These are phyloP conservation scores for Endocalyx cinctus DNA, from an alignment of 2,329 filamentous ascomycete genomes.

Conservation along the genomic window DNA sequence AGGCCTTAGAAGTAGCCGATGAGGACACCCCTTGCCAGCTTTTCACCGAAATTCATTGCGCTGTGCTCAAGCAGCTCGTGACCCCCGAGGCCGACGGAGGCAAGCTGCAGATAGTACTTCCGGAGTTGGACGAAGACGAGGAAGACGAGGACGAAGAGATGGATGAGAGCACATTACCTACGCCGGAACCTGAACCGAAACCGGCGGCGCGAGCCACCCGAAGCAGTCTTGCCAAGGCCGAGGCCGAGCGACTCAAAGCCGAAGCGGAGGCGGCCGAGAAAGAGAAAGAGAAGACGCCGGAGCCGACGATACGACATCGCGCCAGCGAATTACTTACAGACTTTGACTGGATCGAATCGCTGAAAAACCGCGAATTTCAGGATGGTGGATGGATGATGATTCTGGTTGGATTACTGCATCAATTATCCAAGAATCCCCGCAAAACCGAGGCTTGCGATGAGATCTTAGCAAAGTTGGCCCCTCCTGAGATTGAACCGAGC, in stretches of 20 bases:
- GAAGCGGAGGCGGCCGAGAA: conserved; percentile 52
- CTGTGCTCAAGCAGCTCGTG: conserved; percentile 82
- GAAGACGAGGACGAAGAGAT: conserved; percentile 57
- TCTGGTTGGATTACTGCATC: conserved; percentile 79
- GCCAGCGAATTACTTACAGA: conserved; percentile 71
- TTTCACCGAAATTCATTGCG: conserved; percentile 86
- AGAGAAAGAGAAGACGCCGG: conserved; percentile 42
- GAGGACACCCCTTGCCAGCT: conserved; percentile 74
- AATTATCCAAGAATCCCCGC: conserved; percentile 71
- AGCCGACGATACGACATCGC: conserved; percentile 53
- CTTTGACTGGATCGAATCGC: conserved; percentile 80
- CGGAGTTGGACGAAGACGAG: conserved; percentile 66
- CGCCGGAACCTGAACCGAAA: conserved; percentile 66
- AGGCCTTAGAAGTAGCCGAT: conserved; percentile 76
- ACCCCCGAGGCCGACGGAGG: conserved; percentile 70
- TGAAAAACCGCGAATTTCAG: conserved; percentile 78
- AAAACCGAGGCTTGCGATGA: conserved; percentile 71
- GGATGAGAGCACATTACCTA: conserved; percentile 52
- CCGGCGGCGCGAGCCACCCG: conserved; percentile 69
- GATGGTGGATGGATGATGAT: conserved; percentile 91
- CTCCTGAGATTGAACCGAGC: conserved; percentile 69
- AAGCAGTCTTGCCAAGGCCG: conserved; percentile 78
- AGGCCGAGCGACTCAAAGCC: conserved; percentile 63
- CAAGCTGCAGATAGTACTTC: conserved; percentile 72
- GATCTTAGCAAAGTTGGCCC: conserved; percentile 75